phyloP scores from a whole-genome alignment of 2,329 filamentous ascomycete genomes.

The Epichloe gansuensis region DNA sequence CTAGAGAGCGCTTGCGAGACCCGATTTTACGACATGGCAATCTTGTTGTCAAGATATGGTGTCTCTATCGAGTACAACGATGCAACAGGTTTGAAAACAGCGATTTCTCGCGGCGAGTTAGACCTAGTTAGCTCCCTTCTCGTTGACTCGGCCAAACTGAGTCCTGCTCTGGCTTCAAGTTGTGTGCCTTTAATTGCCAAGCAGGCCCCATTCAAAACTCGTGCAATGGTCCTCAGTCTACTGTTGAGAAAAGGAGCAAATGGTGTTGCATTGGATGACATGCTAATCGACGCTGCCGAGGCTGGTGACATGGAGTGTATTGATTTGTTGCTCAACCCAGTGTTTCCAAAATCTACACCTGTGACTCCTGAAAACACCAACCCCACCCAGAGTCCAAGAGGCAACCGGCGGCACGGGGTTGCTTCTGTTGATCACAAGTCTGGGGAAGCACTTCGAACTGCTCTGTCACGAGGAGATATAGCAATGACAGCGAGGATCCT shows the following conservation, averaged over 20 bases:
- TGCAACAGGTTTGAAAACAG: conserved; percentile 34
- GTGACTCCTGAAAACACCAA: conserved; percentile 8
- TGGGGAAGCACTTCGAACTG: conserved; percentile 36
- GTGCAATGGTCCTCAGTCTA: conserved; percentile 29
- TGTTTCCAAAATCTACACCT: conserved; percentile 23
- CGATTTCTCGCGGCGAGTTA: conserved; percentile 31
- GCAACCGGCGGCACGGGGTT: conserved; percentile 24
- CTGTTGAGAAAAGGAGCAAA: conserved; percentile 38
- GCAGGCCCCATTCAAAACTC: conserved; percentile 30
- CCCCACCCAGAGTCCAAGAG: conserved; percentile 19
- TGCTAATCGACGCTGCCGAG: conserved; percentile 36
- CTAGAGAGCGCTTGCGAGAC: conserved; percentile 35
- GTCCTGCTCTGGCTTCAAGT: conserved; percentile 32
- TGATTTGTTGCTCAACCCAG: conserved; percentile 35
- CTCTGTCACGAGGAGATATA: conserved; percentile 32
- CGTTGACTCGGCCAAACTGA: conserved; percentile 28
- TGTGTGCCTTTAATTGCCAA: conserved; percentile 38
- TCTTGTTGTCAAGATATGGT: conserved; percentile 38
- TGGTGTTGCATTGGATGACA: conserved; percentile 33
- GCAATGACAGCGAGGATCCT: conserved; percentile 34
- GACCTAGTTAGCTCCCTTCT: conserved; percentile 36
- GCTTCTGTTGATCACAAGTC: conserved; percentile 40
- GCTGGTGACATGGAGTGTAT: conserved; percentile 34
- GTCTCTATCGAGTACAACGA: conserved; percentile 42
- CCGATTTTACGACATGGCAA: conserved; percentile 41